Evolutionary conservation across 1,284 basidiomycete genomes (phyloP), one percentile per base, ranked within the genome.

Genomic region (Tranzscheliella williamsii): DNA sequence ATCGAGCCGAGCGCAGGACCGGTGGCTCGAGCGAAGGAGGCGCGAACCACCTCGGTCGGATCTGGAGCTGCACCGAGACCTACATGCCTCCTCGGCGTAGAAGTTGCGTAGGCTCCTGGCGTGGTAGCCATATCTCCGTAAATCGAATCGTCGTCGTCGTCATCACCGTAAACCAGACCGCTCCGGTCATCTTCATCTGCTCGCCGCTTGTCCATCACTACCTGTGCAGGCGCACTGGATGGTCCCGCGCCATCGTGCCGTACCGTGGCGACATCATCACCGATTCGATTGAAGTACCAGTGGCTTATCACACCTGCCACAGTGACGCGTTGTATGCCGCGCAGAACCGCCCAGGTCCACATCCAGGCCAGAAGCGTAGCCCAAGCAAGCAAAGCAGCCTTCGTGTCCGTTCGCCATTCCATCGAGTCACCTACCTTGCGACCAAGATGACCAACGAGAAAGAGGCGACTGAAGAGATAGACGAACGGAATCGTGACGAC

Each of bases 321-420:
- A 0, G 86, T 85, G 31, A 88, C 89, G 5, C 90, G 82, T 42
- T 91, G 80, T 0, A 91, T 77, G 1, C 92, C 91, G 24, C 91
- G 83, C 13, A 89, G 85, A 3, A 95, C 86, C 15, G 86, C 88
- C 89, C 91, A 93, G 9, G 85, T 88, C 91, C 91, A 96, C 2
- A 92, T 78, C 89, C 91, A 94, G 0, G 89, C 81, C 0, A 80
- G 81, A 2, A 87, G 80, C 0, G 87, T 84, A 3, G 83, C 82
- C 33, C 83, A 82, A 17, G 91, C 89, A 0, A 88, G 84, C 87
- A 88, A 90, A 42, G 88, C 85, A 0, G 90, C 90, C 82, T 87
- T 89, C n/a, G 84, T 83, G 23, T 81, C 76, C 11, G 92, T 81
- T 72, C 90, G 87, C 84, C 87, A 92, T 61, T 86, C 85, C 72